These are phyloP conservation scores for Oryza nivara DNA, from an alignment of 176 grass and related monocot genomes.

Conservation along the genomic window DNA sequence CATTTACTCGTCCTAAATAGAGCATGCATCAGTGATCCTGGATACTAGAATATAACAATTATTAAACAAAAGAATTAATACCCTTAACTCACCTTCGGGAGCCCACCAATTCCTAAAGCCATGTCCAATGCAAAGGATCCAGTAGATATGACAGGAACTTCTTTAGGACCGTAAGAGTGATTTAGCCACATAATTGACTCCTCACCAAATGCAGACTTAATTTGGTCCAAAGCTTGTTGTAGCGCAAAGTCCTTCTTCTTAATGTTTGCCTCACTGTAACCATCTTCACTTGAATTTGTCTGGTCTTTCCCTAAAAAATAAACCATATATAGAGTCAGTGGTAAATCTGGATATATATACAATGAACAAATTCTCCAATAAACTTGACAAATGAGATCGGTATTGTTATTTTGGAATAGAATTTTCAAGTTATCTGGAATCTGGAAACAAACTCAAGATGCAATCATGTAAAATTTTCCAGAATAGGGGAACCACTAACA, in stretches of 20 bases:
- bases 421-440: background rate
- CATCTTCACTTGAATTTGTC: constrained; percentile 36
- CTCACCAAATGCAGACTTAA: constrained; percentile 55
- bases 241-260: constrained; percentile 56
- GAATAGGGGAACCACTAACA: background rate
- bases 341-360: background rate
- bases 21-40: background rate
- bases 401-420: constrained; percentile 8
- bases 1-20: background rate
- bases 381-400: constrained; percentile 5
- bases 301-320: constrained; percentile 33
- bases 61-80: background rate
- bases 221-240: constrained; percentile 64
- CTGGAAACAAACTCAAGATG: background rate
- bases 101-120: constrained; percentile 71
- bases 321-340: background rate
- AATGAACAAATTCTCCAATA: background rate
- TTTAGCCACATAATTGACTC: constrained; percentile 68
- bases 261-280: constrained; percentile 19
- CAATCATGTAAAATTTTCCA: background rate
- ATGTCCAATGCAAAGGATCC: constrained; percentile 62
- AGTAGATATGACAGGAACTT: constrained; percentile 60
- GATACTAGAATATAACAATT: background rate
- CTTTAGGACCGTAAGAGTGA: constrained; percentile 36
- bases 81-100: constrained; percentile 49